Base-by-base conservation (phyloP, 1,284 basidiomycete genomes). In the Cystobasidium sp. region DNA sequence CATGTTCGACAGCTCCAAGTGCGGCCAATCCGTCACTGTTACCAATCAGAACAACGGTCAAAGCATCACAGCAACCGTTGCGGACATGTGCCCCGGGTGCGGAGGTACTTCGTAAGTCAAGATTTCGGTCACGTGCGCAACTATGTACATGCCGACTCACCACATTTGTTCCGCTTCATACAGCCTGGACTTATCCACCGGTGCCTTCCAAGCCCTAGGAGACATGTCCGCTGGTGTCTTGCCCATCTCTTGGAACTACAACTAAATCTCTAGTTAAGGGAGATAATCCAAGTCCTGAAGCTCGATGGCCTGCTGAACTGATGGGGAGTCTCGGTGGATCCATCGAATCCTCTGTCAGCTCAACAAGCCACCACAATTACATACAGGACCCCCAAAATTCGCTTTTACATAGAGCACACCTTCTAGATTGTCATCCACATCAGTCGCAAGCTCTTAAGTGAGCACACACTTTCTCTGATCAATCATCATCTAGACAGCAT, bases 151-250 rank as follows among this genome's bases (percentile, higher is more conserved):
- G 31, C n/a, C 9, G 22, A 49, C 61, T 46, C 22, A 59, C 51
- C 22, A 22, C 1, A 39, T n/a, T 0, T 66, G 49, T 43, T 47
- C 44, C 41, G 10, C 18, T 22, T 41, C 89, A 81, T 37, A 20
- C 69, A 90, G 88, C 22, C 88, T 97, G 80, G 94, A 97, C 82
- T 86, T 97, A 74, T 93, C 91, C 14, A 77, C 81, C n/a, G 88
- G 80, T 64, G 89, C 92, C 37, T 97, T 97, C 86, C 72, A 84
- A 56, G 78, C 81, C 18, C 87, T 95, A 71, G 89, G 87, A 46
- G 78, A 81, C 69, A 81, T 86, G 68, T 81, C 80, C 8, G 83
- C 87, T 47, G 93, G 93, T 72, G 81, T 84, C 78, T 84, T 94
- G 75, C 79, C 83, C 74, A 90, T 89, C 80, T 76, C 71, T 3